Percentiles rank a stretch among this genome's conserved stretches.
Evolutionary conservation across 495 filamentous ascomycete genomes (phyloP).

Genomic region (Talaromyces borbonicus): DNA sequence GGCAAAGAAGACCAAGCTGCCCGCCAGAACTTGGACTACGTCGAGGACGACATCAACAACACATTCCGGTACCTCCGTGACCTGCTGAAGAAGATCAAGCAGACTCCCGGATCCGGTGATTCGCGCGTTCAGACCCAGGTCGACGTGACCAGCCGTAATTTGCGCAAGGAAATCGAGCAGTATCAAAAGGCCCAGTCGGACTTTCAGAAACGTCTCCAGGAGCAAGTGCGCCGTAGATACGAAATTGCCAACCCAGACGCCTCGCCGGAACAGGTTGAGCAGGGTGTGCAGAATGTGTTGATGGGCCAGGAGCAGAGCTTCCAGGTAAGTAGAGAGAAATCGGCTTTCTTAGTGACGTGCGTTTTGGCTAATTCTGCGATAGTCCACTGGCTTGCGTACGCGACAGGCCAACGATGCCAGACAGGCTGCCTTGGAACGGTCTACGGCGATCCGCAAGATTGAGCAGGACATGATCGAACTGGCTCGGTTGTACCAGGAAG

Average conservation of each 20-base stretch:
- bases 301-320: conserved; percentile 64
- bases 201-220: conserved; percentile 66
- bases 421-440: conserved; percentile 68
- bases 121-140: conserved; percentile 67
- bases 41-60: conserved; percentile 74
- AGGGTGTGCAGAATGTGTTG: conserved; percentile 61
- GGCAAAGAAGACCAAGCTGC: conserved; percentile 33
- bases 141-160: conserved; percentile 62
- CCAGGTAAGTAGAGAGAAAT: too few species aligned
- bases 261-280: conserved; percentile 66
- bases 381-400: conserved; percentile 59
- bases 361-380: conserved; percentile 1
- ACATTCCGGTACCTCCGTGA: conserved; percentile 65
- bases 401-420: conserved; percentile 71
- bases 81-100: conserved; percentile 69
- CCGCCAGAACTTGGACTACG: conserved; percentile 44
- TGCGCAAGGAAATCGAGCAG: conserved; percentile 66
- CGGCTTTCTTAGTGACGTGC: neutral
- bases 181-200: conserved; percentile 70
- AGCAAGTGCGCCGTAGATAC: conserved; percentile 80
- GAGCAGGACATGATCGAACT: conserved; percentile 81
- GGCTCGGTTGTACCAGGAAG: conserved; percentile 71
- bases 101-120: conserved; percentile 60
- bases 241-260: conserved; percentile 82
- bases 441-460: conserved; percentile 84